Conservation (phyloP, 768 basidiomycete genomes). For the Kwoniella dendrophila region DNA sequence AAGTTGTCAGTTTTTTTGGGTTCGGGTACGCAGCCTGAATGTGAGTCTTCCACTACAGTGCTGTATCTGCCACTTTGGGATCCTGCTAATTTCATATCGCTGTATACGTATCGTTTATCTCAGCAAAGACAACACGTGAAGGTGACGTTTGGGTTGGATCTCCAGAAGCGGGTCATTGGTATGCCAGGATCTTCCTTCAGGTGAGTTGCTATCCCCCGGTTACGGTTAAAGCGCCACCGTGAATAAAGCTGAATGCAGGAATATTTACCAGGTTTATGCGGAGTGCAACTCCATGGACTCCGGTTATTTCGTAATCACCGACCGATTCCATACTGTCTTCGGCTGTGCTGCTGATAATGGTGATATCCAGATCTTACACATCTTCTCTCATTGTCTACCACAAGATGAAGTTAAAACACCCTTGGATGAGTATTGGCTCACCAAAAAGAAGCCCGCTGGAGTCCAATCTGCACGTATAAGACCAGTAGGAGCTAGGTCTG, state of each 20-base stretch:
- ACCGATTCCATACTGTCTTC: neutral
- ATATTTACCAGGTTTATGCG: neutral
- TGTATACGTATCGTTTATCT: neutral
- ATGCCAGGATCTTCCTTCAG: neutral
- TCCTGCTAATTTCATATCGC: neutral
- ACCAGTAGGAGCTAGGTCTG: neutral
- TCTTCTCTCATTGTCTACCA: neutral
- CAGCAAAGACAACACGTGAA: neutral
- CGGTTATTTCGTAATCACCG: neutral
- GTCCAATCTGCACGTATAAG: neutral
- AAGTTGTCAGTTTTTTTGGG: neutral
- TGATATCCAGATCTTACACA: neutral
- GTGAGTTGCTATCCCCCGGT: neutral
- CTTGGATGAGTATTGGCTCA: neutral
- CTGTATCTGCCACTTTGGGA: neutral
- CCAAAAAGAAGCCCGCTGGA: neutral
- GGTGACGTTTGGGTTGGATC: neutral
- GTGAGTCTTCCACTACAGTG: neutral
- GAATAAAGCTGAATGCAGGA: neutral
- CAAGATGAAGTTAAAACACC: neutral
- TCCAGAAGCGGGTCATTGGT: neutral
- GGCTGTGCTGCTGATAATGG: neutral
- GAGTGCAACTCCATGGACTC: neutral
- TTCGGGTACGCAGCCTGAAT: neutral
- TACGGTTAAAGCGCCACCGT: neutral